phyloP scores from a whole-genome alignment of 768 basidiomycete species.

The Podaxis pistillaris region DNA sequence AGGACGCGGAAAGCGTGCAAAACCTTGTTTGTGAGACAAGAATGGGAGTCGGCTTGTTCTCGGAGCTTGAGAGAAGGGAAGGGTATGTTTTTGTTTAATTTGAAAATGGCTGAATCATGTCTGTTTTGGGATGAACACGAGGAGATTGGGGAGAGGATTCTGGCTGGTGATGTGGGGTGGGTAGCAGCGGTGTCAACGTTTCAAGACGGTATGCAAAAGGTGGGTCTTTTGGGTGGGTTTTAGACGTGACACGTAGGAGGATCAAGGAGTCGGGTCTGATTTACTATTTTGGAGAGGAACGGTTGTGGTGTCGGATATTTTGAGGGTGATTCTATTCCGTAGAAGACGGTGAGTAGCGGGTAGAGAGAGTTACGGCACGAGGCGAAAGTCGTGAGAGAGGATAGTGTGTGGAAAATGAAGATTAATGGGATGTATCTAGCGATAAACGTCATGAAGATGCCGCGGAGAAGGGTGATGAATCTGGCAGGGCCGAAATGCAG shows the following conservation, averaged over 20 bases:
- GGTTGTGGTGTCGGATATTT: background rate
- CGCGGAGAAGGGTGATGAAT: slow-evolving; percentile 10
- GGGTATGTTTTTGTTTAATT: background rate
- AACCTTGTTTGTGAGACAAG: background rate
- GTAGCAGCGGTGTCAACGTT: background rate
- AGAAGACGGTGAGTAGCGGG: background rate
- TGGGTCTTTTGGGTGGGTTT: background rate
- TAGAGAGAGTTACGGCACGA: background rate
- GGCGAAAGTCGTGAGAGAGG: background rate
- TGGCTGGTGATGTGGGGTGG: background rate
- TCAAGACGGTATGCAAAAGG: background rate
- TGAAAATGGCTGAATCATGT: background rate
- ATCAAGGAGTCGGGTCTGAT: background rate
- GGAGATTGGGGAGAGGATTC: background rate
- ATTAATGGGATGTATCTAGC: background rate
- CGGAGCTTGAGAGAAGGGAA: slow-evolving; percentile 5
- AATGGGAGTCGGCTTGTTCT: background rate
- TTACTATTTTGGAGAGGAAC: background rate
- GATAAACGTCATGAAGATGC: background rate
- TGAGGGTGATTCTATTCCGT: background rate
- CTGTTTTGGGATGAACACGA: slow-evolving; percentile 8
- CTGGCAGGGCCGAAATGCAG: slow-evolving; percentile 3
- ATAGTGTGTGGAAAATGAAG: background rate
- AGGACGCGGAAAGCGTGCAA: background rate
- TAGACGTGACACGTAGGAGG: background rate